Conservation (phyloP, 768 basidiomycete species). For the Candolleomyces efflorescens region DNA sequence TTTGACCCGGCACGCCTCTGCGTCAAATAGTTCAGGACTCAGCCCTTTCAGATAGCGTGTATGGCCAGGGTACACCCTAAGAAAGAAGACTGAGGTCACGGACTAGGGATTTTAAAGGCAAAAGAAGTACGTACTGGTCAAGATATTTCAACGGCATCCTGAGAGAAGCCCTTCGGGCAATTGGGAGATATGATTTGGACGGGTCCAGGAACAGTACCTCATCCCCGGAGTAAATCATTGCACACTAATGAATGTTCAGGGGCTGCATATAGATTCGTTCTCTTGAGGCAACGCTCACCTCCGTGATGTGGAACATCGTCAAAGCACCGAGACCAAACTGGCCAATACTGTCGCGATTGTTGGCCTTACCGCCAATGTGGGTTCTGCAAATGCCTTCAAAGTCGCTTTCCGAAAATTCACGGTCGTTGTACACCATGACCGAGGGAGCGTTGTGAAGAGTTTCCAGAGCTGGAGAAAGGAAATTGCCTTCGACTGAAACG, state of each 20-base stretch:
- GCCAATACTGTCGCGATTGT: conserved; percentile 36
- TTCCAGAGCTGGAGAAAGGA: conserved; percentile 32
- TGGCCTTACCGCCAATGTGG: conserved; percentile 42
- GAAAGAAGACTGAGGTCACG: not conserved
- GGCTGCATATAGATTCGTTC: not conserved
- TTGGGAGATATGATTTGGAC: conserved; percentile 35
- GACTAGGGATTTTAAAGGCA: not conserved
- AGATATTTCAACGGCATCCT: conserved; percentile 29
- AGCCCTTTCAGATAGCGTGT: not conserved
- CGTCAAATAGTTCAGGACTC: not conserved
- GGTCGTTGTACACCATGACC: conserved; percentile 42
- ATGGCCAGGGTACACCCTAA: not conserved
- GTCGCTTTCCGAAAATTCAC: conserved; percentile 35
- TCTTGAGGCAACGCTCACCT: conserved; percentile 29
- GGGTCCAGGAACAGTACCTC: conserved; percentile 43
- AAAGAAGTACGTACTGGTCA: not conserved
- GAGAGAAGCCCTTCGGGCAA: conserved; percentile 22
- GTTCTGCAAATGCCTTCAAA: conserved; percentile 43
- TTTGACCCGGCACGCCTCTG: conserved; percentile 20
- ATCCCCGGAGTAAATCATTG: conserved; percentile 28
- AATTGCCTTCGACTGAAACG: not conserved
- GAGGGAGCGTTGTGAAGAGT: conserved; percentile 31
- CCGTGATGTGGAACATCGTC: conserved; percentile 49
- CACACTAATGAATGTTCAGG: conserved; percentile 21
- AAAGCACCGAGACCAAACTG: conserved; percentile 50